These are phyloP conservation scores for Perilla frutescens DNA, from an alignment of 257 asterid genomes.

Conservation along the genomic window DNA sequence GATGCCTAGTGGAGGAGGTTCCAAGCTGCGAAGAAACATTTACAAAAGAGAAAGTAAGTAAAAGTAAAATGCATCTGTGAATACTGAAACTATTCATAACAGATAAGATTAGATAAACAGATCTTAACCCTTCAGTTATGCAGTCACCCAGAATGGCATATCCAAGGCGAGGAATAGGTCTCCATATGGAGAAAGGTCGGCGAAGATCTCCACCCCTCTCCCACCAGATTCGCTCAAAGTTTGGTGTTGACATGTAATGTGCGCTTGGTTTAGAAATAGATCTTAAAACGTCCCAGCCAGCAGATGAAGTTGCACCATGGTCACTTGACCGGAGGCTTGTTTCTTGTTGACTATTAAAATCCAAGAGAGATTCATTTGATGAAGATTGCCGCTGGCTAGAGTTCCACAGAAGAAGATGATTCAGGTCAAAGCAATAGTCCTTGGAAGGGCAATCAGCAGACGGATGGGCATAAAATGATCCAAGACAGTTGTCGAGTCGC, in stretches of 20 bases:
- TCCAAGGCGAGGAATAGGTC: conserved; percentile 88
- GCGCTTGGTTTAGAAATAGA: conserved; percentile 76
- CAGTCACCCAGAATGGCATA: conserved; percentile 91
- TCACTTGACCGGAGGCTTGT: conserved; percentile 52
- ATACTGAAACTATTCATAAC: conserved; percentile 15
- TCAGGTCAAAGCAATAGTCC: conserved; percentile 76
- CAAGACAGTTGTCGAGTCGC: conserved; percentile 89
- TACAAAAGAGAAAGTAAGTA: conserved; percentile 34
- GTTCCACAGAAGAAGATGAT: conserved; percentile 80
- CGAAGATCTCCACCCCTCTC: conserved; percentile 95
- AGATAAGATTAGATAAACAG: conserved; percentile 27
- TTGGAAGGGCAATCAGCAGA: conserved; percentile 60
- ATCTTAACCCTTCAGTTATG: conserved; percentile 85
- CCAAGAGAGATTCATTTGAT: conserved; percentile 54
- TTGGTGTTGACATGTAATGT: conserved; percentile 79
- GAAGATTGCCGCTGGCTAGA: conserved; percentile 69
- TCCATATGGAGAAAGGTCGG: conserved; percentile 92
- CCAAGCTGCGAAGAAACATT: conserved; percentile 65
- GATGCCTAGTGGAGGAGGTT: conserved; percentile 95
- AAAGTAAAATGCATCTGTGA: conserved; percentile 17
- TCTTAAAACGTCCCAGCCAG: conserved; percentile 94
- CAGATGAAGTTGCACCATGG: conserved; percentile 67
- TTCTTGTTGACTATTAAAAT: conserved; percentile 49
- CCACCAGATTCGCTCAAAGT: conserved; percentile 98
- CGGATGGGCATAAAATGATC: conserved; percentile 89